phyloP scores from a whole-genome alignment of 139 green algal genomes.

The Coelastrella sp. region DNA sequence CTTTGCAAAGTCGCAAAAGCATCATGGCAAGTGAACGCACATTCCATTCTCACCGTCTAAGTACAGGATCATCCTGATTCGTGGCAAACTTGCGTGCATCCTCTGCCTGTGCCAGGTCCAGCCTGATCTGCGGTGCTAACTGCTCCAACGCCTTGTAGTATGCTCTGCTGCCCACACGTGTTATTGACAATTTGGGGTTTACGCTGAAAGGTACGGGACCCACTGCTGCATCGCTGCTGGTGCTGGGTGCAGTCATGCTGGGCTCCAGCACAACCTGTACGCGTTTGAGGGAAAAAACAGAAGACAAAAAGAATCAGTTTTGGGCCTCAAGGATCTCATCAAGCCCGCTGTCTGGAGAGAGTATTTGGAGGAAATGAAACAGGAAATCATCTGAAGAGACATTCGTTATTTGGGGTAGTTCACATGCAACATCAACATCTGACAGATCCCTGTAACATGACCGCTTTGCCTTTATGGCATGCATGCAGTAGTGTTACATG shows the following conservation, averaged over 20 bases:
- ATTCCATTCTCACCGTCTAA: slow-evolving; percentile 44
- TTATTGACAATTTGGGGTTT: slow-evolving; percentile 76
- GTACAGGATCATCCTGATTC: slow-evolving; percentile 54
- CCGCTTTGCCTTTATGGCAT: no score
- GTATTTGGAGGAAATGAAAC: no score
- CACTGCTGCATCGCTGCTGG: neutral
- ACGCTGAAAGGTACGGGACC: slow-evolving; percentile 50
- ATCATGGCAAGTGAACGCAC: no score
- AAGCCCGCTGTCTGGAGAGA: no score
- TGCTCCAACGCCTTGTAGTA: slow-evolving; percentile 65
- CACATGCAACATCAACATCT: no score
- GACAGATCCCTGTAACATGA: no score
- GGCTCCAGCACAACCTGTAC: slow-evolving; percentile 60
- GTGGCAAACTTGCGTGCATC: slow-evolving; percentile 67
- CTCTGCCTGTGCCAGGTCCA: slow-evolving; percentile 83
- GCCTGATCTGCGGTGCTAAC: slow-evolving; percentile 76
- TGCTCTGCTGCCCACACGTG: slow-evolving; percentile 76
- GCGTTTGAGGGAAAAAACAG: neutral
- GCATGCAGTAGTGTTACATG: no score
- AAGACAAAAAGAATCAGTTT: neutral
- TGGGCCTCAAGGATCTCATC: no score
- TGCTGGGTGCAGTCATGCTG: neutral
- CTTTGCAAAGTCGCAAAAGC: no score
- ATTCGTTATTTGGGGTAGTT: no score
- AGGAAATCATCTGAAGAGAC: no score